phyloP scores from a whole-genome alignment of 2,329 filamentous ascomycete species.

The Sodiomyces alkalinus region DNA sequence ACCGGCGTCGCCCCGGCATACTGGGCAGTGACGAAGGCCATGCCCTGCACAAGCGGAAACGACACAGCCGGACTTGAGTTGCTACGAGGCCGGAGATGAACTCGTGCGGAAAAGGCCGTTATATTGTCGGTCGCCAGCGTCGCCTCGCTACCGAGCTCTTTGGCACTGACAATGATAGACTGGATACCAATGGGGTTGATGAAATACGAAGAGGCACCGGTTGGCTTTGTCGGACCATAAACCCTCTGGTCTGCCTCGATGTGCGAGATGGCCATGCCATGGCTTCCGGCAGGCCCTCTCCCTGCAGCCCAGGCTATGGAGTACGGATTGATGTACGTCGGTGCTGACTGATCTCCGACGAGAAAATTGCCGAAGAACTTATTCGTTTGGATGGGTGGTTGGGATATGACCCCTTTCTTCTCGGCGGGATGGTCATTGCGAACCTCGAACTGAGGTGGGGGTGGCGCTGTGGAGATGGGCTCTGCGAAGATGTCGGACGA shows the following conservation, averaged over 20 bases:
- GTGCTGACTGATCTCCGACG: conserved; percentile 52
- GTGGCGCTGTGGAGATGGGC: conserved; percentile 37
- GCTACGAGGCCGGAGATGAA: conserved; percentile 46
- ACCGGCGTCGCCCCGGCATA: conserved; percentile 58
- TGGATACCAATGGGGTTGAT: conserved; percentile 72
- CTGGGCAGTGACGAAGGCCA: conserved; percentile 68
- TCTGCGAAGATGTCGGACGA: conserved; percentile 36
- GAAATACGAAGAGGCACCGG: conserved; percentile 53
- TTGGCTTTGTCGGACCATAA: conserved; percentile 40
- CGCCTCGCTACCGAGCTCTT: conserved; percentile 51
- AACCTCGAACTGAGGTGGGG: conserved; percentile 29
- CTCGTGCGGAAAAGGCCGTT: conserved; percentile 46
- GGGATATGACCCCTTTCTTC: conserved; percentile 31
- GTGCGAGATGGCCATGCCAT: conserved; percentile 66
- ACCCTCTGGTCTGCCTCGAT: conserved; percentile 51
- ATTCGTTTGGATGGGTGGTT: conserved; percentile 51
- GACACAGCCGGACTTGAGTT: conserved; percentile 45
- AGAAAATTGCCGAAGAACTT: conserved; percentile 76
- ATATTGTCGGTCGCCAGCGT: conserved; percentile 35
- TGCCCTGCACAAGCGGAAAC: conserved; percentile 78
- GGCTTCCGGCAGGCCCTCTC: conserved; percentile 46
- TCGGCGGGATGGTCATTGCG: conserved; percentile 43
- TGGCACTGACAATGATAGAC: conserved; percentile 64
- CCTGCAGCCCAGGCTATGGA: conserved; percentile 54
- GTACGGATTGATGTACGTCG: conserved; percentile 65